Base-by-base conservation (phyloP, 139 green algal species). In the Chlamydomonas incerta region DNA sequence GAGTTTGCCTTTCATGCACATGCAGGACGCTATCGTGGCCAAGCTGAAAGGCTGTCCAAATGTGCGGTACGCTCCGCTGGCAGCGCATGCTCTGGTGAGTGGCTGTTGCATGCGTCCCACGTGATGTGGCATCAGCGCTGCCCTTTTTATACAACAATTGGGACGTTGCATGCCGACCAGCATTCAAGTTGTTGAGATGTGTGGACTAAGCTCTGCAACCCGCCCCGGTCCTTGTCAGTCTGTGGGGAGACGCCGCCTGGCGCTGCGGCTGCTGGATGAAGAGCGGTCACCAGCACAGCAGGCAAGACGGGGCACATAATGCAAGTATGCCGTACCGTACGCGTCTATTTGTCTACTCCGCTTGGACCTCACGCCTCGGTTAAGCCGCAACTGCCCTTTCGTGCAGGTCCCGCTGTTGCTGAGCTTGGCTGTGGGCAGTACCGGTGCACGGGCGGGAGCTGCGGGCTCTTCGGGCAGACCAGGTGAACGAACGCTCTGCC, bases 231-330 rank as follows among this genome's bases (percentile, higher is more conserved):
- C 55, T 34, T 13, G n/a, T n/a, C 85, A 90, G 81, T 17, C 50
- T 3, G 47, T 91, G 41, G 90, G 89, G 23, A 72, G 92, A 20
- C 82, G 88, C 62, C 79, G 80, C 20, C 87, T 97, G 73, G 93
- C 94, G 5, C 88, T 95, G 33, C 88, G 90, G 72, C 87, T 97
- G 73, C 88, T 97, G 31, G 94, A 97, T 24, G 90, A 94, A 31
- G 94, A 97, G 90, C 89, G 85, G 28, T 87, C 80, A 26, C 89
- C 91, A 23, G 82, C 82, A 0, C 73, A 80, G 67, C 88, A 89
- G 72, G 91, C 28, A 24, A 24, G 55, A 10, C 20, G 55, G 55
- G 18, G 55, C 20, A 28, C n/a, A n/a, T n/a, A n/a, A n/a, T n/a
- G n/a, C n/a, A n/a, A n/a, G n/a, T n/a, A n/a, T n/a, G n/a, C n/a